Conservation (phyloP, 768 basidiomycete genomes). For the Nidula microcarpa region DNA sequence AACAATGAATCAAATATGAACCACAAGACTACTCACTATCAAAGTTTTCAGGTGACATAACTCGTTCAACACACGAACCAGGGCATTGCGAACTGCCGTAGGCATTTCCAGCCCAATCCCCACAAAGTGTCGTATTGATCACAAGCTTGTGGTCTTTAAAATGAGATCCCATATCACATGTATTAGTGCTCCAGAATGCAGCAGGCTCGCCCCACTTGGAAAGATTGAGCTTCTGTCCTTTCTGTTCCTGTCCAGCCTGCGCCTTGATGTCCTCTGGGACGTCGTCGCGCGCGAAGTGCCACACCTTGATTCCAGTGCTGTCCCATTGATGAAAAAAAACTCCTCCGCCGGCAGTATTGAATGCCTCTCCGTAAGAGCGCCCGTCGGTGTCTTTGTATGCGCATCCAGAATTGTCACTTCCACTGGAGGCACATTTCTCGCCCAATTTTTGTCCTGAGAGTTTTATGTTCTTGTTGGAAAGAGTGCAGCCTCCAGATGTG, state of each 20-base stretch:
- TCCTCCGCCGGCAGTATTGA: constrained; percentile 46
- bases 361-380: constrained; percentile 37
- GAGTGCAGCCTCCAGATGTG: constrained; percentile 39
- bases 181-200: constrained; percentile 45
- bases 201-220: constrained; percentile 47
- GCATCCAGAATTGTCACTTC: constrained; percentile 43
- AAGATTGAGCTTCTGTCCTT: constrained; percentile 36
- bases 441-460: constrained; percentile 22
- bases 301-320: constrained; percentile 46
- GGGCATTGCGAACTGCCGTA: constrained; percentile 33
- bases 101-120: constrained; percentile 37
- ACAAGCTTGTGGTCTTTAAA: constrained; percentile 53
- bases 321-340: constrained; percentile 60
- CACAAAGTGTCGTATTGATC: constrained; percentile 44
- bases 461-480: constrained; percentile 19
- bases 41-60: constrained; percentile 60
- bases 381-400: constrained; percentile 38
- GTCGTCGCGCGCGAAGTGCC: constrained; percentile 47
- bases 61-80: constrained; percentile 43
- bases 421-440: constrained; percentile 36
- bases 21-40: constrained; percentile 17
- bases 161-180: constrained; percentile 46
- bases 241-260: background rate
- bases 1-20: background rate
- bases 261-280: constrained; percentile 51